phyloP scores from a whole-genome alignment of 192 early-diverging fungal genomes.

The Powellomyces hirtus region DNA sequence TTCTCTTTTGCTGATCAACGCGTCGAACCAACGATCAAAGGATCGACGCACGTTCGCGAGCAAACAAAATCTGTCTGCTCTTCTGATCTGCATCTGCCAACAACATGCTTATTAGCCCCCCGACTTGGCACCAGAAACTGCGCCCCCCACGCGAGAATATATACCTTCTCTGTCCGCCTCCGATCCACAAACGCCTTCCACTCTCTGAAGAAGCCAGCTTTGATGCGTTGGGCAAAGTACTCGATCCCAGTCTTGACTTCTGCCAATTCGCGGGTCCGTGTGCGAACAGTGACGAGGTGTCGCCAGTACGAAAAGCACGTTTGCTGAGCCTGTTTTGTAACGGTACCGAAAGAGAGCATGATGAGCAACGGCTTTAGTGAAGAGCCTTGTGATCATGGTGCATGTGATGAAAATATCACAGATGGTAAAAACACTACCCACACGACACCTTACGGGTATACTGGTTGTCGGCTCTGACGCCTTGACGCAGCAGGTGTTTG shows the following conservation, averaged over 20 bases:
- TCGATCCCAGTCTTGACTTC: conserved; percentile 4
- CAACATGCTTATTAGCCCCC: too few species aligned
- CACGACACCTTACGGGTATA: not conserved
- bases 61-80: too few species aligned
- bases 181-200: conserved; percentile 6
- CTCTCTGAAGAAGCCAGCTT: not conserved
- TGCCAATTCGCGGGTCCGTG: not conserved
- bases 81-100: too few species aligned
- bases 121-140: too few species aligned
- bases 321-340: not conserved
- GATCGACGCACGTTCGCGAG: too few species aligned
- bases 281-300: not conserved
- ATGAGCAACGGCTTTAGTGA: too few species aligned
- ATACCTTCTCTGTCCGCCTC: not conserved
- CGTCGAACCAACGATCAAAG: too few species aligned
- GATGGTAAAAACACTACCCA: too few species aligned
- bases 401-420: too few species aligned
- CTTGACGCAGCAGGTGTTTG: not conserved
- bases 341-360: too few species aligned
- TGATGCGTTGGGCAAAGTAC: conserved; percentile 6
- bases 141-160: not conserved
- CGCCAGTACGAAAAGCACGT: not conserved
- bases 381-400: too few species aligned
- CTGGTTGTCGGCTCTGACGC: not conserved
- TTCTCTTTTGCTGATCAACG: too few species aligned